Conservation (phyloP, 495 filamentous ascomycete genomes). For the Tuber microsphaerosporum region DNA sequence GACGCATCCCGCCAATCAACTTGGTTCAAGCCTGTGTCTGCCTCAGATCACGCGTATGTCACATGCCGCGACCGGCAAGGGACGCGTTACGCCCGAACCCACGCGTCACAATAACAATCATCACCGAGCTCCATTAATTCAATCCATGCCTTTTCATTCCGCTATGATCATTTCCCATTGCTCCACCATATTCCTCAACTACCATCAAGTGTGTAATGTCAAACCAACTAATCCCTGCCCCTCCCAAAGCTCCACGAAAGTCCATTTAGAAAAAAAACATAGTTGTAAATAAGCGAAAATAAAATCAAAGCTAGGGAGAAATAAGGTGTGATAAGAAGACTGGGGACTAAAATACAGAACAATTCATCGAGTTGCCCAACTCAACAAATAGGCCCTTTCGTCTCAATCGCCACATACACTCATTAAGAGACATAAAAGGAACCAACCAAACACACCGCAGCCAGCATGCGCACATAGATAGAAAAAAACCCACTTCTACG, state of each 20-base stretch:
- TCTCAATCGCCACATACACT: slow-evolving; percentile 5
- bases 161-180: neutral
- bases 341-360: slow-evolving; percentile 43
- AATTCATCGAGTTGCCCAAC: neutral
- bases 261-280: neutral
- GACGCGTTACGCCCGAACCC: neutral
- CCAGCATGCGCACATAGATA: slow-evolving; percentile 44
- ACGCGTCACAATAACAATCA: slow-evolving; percentile 3
- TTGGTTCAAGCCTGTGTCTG: neutral
- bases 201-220: neutral
- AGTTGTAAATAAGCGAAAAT: slow-evolving; percentile 18
- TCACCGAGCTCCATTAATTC: neutral
- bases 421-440: slow-evolving; percentile 40
- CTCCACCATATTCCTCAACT: neutral
- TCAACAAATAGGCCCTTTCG: neutral
- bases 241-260: neutral
- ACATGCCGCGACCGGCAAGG: neutral
- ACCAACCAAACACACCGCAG: slow-evolving; percentile 46
- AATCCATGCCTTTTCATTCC: slow-evolving; percentile 2
- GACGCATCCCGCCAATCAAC: neutral
- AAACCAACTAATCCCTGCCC: slow-evolving; percentile 1
- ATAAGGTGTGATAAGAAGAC: slow-evolving; percentile 40
- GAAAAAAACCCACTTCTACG: slow-evolving; percentile 21
- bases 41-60: neutral
- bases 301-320: slow-evolving; percentile 13